Evolutionary conservation across 768 basidiomycete species (phyloP), one percentile per base, ranked within the genome.

Genomic region (Auriculariales sp.): DNA sequence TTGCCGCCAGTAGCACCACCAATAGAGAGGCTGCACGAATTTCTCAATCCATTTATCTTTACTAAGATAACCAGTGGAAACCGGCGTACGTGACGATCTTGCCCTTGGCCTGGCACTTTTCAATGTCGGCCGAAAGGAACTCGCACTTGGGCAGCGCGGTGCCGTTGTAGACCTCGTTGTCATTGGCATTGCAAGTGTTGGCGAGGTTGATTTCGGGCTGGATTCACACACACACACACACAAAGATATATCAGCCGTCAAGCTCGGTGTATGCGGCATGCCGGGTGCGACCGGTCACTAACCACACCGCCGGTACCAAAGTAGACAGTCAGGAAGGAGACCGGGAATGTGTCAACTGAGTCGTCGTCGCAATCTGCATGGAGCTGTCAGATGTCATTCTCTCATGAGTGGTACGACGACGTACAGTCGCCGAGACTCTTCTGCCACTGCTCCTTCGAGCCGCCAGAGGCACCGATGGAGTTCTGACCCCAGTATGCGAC

Each of bases 251-350:
- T n/a, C n/a, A n/a, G n/a, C n/a, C n/a, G n/a, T n/a, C n/a, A n/a
- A n/a, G n/a, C n/a, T n/a, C n/a, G n/a, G n/a, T n/a, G n/a, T n/a
- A n/a, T n/a, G n/a, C n/a, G n/a, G n/a, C n/a, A n/a, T n/a, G n/a
- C n/a, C n/a, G n/a, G n/a, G n/a, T n/a, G n/a, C n/a, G n/a, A n/a
- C n/a, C n/a, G n/a, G n/a, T n/a, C n/a, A n/a, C n/a, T n/a, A n/a
- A n/a, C n/a, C n/a, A 71, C 60, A 24, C 73, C 73, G 1, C 82
- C 80, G 4, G 75, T 66, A 11, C 77, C 71, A 57, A 79, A 81
- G 64, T 83, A 84, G 17, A 70, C 71, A 57, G 76, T 66, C 54
- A 85, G 56, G 58, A 86, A 83, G 22, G 82, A 77, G 28, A 85
- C 56, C 6, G 81, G 80, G 52, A 86, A 73, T 3, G 74, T 77